A percentile compares a stretch with the other conserved stretches of the same genome.
Conservation (phyloP, 805 yeast species). For the Nakazawaea ernobii region DNA sequence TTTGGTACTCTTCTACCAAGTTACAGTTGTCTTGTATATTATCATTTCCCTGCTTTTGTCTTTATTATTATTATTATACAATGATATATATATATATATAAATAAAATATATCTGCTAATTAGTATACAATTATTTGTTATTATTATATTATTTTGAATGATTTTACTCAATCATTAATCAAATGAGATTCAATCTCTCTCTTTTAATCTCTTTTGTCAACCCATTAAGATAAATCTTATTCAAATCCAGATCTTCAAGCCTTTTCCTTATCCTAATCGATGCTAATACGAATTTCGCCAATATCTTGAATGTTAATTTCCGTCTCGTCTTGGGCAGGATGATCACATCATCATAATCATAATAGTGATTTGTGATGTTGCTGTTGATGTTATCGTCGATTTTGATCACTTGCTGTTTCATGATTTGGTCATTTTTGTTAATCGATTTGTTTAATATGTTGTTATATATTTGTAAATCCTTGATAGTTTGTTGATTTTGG, state of each 20-base stretch:
- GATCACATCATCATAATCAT: no score
- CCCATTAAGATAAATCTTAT: constrained; percentile 9
- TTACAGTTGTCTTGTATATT: no score
- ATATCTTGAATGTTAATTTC: constrained; percentile 19
- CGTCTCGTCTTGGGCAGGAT: constrained; percentile 9
- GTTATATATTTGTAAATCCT: constrained; percentile 7
- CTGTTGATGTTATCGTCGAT: neutral
- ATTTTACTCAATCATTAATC: neutral
- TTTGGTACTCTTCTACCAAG: no score
- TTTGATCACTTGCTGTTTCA: neutral
- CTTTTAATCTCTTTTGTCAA: constrained; percentile 28
- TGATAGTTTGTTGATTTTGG: constrained; percentile 1
- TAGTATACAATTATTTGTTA: no score
- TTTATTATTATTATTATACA: no score
- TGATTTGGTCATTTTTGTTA: neutral
- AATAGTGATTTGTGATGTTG: neutral
- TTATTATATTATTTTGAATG: no score
- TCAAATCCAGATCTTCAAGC: constrained; percentile 24
- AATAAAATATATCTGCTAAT: no score
- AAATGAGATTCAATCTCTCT: constrained; percentile 15
- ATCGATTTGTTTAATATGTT: constrained; percentile 2
- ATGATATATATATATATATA: no score
- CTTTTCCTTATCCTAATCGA: constrained; percentile 30
- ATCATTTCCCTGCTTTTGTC: no score
- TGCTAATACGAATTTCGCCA: constrained; percentile 31